A percentile compares a stretch with the other conserved stretches of the same genome.
Conservation (phyloP, 805 yeast species). For the Ogataea paraovalis region DNA sequence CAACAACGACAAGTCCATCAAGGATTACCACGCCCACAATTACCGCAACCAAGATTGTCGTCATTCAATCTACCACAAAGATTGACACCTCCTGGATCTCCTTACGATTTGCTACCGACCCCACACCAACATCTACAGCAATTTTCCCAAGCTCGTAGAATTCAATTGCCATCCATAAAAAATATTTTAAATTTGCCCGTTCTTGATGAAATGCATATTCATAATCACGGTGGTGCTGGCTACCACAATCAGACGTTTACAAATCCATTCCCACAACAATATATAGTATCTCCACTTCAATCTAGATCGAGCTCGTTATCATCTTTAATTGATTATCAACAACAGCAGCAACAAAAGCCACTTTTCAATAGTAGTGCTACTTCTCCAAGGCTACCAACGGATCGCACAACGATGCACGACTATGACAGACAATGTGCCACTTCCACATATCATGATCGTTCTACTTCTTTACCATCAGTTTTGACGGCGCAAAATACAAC, state of each 20-base stretch:
- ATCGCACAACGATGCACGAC: neutral
- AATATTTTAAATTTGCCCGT: constrained; percentile 19
- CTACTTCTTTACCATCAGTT: neutral
- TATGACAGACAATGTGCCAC: neutral
- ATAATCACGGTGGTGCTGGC: neutral
- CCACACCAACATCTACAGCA: constrained; percentile 5
- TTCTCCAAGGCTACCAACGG: neutral
- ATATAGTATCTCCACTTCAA: constrained; percentile 18
- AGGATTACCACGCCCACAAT: neutral
- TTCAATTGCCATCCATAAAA: constrained; percentile 21
- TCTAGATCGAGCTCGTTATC: constrained; percentile 21
- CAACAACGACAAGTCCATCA: neutral
- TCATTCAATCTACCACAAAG: constrained; percentile 8
- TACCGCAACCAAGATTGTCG: constrained; percentile 3
- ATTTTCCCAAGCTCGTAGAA: constrained; percentile 7
- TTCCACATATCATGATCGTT: neutral
- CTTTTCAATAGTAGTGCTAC: neutral
- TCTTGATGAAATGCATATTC: constrained; percentile 5
- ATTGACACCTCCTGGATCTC: constrained; percentile 18
- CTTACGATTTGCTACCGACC: constrained; percentile 9
- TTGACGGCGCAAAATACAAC: neutral
- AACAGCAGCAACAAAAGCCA: neutral
- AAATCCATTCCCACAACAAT: constrained; percentile 10
- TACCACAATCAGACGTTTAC: neutral
- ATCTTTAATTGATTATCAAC: constrained; percentile 12